A percentile compares a stretch with the other conserved stretches of the same genome.
Evolutionary conservation across 179 eudicot species (phyloP).

Genomic region (Gypsophila paniculata): DNA sequence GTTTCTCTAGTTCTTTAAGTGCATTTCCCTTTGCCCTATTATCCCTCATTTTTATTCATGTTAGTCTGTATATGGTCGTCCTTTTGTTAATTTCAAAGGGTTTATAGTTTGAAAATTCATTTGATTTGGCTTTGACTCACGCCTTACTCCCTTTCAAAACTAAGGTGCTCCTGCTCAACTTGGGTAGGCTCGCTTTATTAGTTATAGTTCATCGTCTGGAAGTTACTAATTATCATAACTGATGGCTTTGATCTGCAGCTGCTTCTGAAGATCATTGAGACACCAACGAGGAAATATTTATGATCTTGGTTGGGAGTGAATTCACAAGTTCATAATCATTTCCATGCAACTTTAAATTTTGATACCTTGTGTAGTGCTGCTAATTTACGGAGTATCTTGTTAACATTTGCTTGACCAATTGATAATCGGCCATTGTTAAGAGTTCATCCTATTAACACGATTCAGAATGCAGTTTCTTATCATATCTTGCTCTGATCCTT

Average conservation of each 20-base stretch:
- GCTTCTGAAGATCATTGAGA: constrained; percentile 11
- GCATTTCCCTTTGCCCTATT: no score
- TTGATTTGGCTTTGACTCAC: no score
- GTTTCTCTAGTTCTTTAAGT: no score
- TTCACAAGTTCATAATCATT: background rate
- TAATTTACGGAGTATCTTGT: background rate
- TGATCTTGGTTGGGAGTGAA: background rate
- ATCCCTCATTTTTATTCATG: no score
- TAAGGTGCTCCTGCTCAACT: background rate
- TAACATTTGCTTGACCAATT: constrained; percentile 2
- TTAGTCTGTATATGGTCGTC: no score
- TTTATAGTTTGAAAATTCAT: no score
- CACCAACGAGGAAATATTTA: background rate
- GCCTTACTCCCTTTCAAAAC: no score
- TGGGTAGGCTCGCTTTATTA: background rate
- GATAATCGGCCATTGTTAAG: background rate
- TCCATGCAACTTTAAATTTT: constrained; percentile 9
- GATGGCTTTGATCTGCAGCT: constrained; percentile 14
- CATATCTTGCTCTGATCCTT: no score
- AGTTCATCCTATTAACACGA: background rate
- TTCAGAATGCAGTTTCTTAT: no score
- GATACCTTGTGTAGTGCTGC: constrained; percentile 10
- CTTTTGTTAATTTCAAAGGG: background rate
- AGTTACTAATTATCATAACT: background rate
- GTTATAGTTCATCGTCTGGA: background rate